Conservation (phyloP, 1,284 basidiomycete genomes). For the Marasmius fiardii region DNA sequence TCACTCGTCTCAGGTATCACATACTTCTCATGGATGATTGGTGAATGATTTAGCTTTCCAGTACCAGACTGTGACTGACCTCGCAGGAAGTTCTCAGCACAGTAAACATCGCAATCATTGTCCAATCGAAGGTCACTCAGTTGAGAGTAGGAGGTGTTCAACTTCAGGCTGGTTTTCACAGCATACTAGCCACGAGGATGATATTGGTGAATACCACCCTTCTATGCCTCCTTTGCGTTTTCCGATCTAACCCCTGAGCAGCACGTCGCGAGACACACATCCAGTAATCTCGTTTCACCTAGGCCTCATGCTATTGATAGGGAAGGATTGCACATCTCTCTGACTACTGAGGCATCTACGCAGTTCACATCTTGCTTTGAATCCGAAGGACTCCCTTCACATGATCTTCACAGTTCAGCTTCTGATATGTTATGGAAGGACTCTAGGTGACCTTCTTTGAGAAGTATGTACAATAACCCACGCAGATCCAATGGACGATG, state of each 20-base stretch:
- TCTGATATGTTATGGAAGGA: too few relatives aligned
- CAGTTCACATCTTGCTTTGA: too few relatives aligned
- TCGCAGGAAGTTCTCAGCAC: not conserved
- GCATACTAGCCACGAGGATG: constrained; percentile 1
- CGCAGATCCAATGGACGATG: too few relatives aligned
- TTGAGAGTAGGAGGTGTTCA: too few relatives aligned
- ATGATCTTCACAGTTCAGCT: too few relatives aligned
- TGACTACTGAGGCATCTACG: too few relatives aligned
- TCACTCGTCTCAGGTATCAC: not conserved
- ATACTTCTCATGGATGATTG: constrained; percentile 2
- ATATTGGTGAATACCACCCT: not conserved
- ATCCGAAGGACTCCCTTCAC: too few relatives aligned
- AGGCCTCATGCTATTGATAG: too few relatives aligned
- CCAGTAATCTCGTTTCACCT: not conserved
- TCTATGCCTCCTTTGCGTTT: not conserved
- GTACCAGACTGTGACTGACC: not conserved
- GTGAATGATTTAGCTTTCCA: not conserved
- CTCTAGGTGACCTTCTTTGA: too few relatives aligned
- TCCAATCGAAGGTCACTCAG: not conserved
- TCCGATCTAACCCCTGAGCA: not conserved
- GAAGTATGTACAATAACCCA: too few relatives aligned
- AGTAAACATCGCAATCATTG: not conserved
- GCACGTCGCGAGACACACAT: not conserved
- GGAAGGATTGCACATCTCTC: too few relatives aligned
- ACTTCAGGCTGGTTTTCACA: constrained; percentile 1